Percentiles rank a stretch among this genome's conserved stretches.
Evolutionary conservation across 495 filamentous ascomycete genomes (phyloP).

Genomic region (Baudoinia panamericana): DNA sequence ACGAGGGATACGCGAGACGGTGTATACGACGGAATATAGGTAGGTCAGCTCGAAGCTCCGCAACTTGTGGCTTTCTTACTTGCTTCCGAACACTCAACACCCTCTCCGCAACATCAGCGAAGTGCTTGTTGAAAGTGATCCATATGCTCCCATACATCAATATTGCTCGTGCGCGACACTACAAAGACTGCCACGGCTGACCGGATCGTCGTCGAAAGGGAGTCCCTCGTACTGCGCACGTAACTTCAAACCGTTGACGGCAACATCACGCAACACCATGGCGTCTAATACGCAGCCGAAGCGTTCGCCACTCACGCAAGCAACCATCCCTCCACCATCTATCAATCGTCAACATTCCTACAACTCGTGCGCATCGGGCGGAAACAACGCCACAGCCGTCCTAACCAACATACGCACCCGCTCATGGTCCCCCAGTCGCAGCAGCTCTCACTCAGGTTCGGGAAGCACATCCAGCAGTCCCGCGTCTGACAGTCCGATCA

Average conservation of each 20-base stretch:
- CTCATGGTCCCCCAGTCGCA: conserved; percentile 13
- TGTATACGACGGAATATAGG: too few species aligned
- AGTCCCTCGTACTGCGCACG: not conserved
- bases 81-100: too few species aligned
- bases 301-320: conserved; percentile 27
- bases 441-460: conserved; percentile 3
- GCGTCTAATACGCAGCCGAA: conserved; percentile 13
- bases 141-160: too few species aligned
- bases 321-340: conserved; percentile 27
- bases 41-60: too few species aligned
- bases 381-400: conserved; percentile 22
- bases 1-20: too few species aligned
- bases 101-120: too few species aligned
- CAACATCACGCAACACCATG: conserved; percentile 11
- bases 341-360: conserved; percentile 23
- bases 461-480: not conserved
- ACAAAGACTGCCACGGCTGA: not conserved
- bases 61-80: too few species aligned
- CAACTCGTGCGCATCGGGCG: not conserved
- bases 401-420: conserved; percentile 25
- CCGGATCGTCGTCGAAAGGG: not conserved
- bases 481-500: not conserved
- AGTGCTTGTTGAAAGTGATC: too few species aligned
- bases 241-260: not conserved
- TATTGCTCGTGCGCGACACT: not conserved